Evolutionary conservation across 768 basidiomycete species (phyloP).

Genomic region (Tricholoma bakamatsutake): DNA sequence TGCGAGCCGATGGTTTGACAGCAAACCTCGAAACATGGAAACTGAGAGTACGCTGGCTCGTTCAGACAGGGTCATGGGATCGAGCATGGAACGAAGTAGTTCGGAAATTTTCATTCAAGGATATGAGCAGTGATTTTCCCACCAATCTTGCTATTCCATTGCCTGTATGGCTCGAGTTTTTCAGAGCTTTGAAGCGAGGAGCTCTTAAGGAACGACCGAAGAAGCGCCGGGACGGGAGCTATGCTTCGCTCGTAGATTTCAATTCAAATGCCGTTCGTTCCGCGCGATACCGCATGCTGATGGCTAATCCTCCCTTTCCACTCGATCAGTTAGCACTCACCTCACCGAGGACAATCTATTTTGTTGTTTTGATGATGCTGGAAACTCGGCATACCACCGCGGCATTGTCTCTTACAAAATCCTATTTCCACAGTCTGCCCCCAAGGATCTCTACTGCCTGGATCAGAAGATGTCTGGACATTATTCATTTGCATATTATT

Average conservation of each 20-base stretch:
- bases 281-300: constrained; percentile 30
- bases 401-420: constrained; percentile 40
- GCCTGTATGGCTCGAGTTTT: constrained; percentile 35
- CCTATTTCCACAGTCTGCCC: constrained; percentile 48
- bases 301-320: constrained; percentile 35
- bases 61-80: constrained; percentile 51
- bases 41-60: constrained; percentile 50
- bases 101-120: not conserved
- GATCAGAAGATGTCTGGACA: constrained; percentile 36
- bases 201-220: constrained; percentile 20
- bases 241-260: not conserved
- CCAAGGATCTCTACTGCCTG: constrained; percentile 27
- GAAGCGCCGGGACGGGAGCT: constrained; percentile 2
- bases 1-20: constrained; percentile 37
- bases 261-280: constrained; percentile 9
- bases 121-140: not conserved
- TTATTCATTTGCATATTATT: constrained; percentile 50
- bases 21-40: constrained; percentile 51
- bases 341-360: constrained; percentile 37
- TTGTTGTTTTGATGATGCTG: constrained; percentile 43
- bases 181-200: constrained; percentile 36
- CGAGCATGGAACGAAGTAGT: constrained; percentile 47
- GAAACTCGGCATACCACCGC: constrained; percentile 28
- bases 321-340: constrained; percentile 27
- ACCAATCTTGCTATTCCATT: constrained; percentile 15